These are phyloP conservation scores for Moesziomyces sp. DNA, from an alignment of 1,284 basidiomycete genomes.

Conservation along the genomic window DNA sequence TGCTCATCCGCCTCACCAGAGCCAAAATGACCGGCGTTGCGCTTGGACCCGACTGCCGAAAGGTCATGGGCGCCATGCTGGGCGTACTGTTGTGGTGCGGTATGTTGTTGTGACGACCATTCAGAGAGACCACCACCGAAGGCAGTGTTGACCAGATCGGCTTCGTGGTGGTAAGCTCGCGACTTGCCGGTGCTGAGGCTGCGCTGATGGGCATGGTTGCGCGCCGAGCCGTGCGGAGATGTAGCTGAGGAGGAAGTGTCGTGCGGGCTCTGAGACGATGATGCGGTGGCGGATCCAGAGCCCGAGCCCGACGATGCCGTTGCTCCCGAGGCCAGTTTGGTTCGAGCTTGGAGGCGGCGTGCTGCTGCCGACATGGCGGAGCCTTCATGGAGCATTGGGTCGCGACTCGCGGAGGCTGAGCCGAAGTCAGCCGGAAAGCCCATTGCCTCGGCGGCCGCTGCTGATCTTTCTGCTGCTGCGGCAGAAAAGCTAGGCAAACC, in stretches of 20 bases:
- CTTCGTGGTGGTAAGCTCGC: slow-evolving; percentile 35
- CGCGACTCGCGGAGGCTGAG: slow-evolving; percentile 18
- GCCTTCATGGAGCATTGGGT: slow-evolving; percentile 35
- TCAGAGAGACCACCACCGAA: slow-evolving; percentile 39
- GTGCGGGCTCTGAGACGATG: slow-evolving; percentile 39
- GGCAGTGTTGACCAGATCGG: slow-evolving; percentile 45
- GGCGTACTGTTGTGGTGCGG: slow-evolving; percentile 17
- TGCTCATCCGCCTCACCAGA: slow-evolving; percentile 37
- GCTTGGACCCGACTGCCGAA: slow-evolving; percentile 42
- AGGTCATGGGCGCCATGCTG: slow-evolving; percentile 24
- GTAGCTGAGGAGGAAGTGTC: slow-evolving; percentile 48
- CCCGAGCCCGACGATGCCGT: slow-evolving; percentile 40
- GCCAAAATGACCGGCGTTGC: slow-evolving; percentile 36
- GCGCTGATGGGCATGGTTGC: slow-evolving; percentile 25
- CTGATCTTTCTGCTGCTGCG: slow-evolving; percentile 45
- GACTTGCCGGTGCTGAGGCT: slow-evolving; percentile 40
- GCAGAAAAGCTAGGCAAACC: slow-evolving; percentile 62
- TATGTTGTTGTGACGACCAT: slow-evolving; percentile 27
- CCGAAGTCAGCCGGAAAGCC: slow-evolving; percentile 35
- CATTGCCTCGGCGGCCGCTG: slow-evolving; percentile 35
- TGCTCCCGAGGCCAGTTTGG: slow-evolving; percentile 14
- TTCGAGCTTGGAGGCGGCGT: slow-evolving; percentile 31
- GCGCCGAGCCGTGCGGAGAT: slow-evolving; percentile 38
- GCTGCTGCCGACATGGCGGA: slow-evolving; percentile 31
- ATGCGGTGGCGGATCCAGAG: slow-evolving; percentile 46